phyloP scores from a whole-genome alignment of 1,139 yeast genomes.

The Petasospora fabianii region DNA sequence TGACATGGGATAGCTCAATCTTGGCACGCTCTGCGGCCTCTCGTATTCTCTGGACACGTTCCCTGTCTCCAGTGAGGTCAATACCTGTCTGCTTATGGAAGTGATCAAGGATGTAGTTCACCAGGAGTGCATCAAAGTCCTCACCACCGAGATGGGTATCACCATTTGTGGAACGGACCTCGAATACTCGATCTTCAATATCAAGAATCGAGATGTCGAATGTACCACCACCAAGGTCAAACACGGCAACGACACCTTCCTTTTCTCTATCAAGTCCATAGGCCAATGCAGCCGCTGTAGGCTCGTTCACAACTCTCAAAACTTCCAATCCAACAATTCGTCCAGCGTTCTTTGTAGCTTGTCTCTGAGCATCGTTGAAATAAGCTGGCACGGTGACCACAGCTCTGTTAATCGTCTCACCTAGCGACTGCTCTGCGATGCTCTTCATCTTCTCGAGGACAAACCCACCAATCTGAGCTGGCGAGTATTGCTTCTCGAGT shows the following conservation, averaged over 20 bases:
- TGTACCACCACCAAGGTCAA: slow-evolving; percentile 99
- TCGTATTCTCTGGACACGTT: slow-evolving; percentile 99
- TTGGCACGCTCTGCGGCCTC: slow-evolving; percentile 99
- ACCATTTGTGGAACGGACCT: slow-evolving; percentile 98
- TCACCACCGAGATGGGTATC: slow-evolving; percentile 99
- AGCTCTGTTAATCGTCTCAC: slow-evolving; percentile 82
- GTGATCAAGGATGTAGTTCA: slow-evolving; percentile 83
- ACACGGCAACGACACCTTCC: slow-evolving; percentile 87
- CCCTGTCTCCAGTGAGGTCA: slow-evolving; percentile 86
- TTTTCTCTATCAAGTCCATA: slow-evolving; percentile 89
- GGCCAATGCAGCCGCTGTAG: slow-evolving; percentile 98
- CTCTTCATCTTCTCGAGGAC: slow-evolving; percentile 90
- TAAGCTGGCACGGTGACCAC: slow-evolving; percentile 98
- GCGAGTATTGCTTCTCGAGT: slow-evolving; percentile 87
- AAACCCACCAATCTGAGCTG: slow-evolving; percentile 97
- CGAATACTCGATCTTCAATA: slow-evolving; percentile 95
- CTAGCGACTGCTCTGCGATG: slow-evolving; percentile 90
- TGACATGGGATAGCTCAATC: slow-evolving; percentile 94
- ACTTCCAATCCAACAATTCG: slow-evolving; percentile 95
- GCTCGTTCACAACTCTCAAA: slow-evolving; percentile 96
- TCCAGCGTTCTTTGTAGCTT: slow-evolving; percentile 98
- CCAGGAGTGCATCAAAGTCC: slow-evolving; percentile 84
- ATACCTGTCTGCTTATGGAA: slow-evolving; percentile 93
- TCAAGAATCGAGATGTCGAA: slow-evolving; percentile 94
- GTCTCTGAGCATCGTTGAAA: slow-evolving; percentile 97